phyloP scores from a whole-genome alignment of 1,139 yeast species.

The Hansenula sp. region DNA sequence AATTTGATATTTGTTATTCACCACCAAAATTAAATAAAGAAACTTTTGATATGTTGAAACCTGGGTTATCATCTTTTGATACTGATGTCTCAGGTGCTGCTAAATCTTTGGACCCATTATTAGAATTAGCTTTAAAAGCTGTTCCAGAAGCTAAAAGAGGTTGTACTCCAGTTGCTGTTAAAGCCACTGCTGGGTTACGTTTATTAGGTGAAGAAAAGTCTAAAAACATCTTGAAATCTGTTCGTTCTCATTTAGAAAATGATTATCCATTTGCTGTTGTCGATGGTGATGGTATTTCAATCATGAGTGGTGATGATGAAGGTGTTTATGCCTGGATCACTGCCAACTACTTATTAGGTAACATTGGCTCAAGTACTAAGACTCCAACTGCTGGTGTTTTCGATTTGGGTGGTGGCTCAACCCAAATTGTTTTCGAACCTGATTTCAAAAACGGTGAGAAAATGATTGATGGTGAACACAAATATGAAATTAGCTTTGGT shows the following conservation, averaged over 20 bases:
- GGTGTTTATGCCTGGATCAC: constrained; percentile 99
- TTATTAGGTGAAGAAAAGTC: constrained; percentile 76
- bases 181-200: constrained; percentile 98
- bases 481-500: constrained; percentile 77
- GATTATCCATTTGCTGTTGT: constrained; percentile 92
- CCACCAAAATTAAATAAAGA: constrained; percentile 81
- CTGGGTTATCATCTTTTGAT: constrained; percentile 87
- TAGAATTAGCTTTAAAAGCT: constrained; percentile 65
- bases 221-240: constrained; percentile 66
- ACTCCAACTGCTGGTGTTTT: constrained; percentile 91
- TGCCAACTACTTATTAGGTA: constrained; percentile 86
- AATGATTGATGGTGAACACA: constrained; percentile 86
- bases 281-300: constrained; percentile 75
- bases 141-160: constrained; percentile 71
- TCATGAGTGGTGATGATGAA: constrained; percentile 95
- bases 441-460: constrained; percentile 50
- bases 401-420: constrained; percentile 98
- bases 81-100: constrained; percentile 86
- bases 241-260: constrained; percentile 65
- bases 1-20: constrained; percentile 77
- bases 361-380: constrained; percentile 74
- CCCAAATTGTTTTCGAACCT: constrained; percentile 98
- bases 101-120: constrained; percentile 73
- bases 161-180: constrained; percentile 92
- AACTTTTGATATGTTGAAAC: constrained; percentile 82